Evolutionary conservation across 2,329 filamentous ascomycete genomes (phyloP), one percentile per base, ranked within the genome.

Genomic region (Colletotrichum tropicale): DNA sequence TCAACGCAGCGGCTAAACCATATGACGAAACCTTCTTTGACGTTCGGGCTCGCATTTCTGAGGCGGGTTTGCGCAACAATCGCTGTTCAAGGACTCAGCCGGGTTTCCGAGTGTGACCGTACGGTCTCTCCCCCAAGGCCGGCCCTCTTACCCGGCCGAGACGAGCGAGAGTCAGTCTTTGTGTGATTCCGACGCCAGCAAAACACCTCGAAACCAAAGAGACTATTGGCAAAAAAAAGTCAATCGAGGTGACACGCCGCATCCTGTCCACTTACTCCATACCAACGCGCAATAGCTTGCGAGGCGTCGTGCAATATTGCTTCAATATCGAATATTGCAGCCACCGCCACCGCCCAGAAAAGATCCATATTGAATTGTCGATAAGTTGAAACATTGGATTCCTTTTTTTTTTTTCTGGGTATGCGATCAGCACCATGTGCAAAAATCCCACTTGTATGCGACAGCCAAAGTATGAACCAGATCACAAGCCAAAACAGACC

Each of bases 401-500:
- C 38, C 18, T n/a, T 48, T 48, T 43, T 38, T 43, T 70, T 70
- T 55, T 56, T n/a, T n/a, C 16, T 13, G 48, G 36, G 55, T 72
- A 66, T 30, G 18, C 69, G 36, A 61, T 75, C 21, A 32, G 61
- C 55, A 36, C 13, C 21, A 56, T 16, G 28, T 36, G 56, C 48
- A 18, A n/a, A n/a, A 38, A 34, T 66, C 58, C 55, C 68, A 66
- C 55, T 66, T 55, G 21, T 55, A 66, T 71, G 61, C 72, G 61
- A 71, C 72, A 34, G 28, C 68, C 38, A 52, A 30, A 58, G 66
- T 71, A 32, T 34, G 68, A 55, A 66, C 30, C 72, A 67, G 26
- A 38, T 18, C 62, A 16, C n/a, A 72, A 38, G 68, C 55, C 72
- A 61, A 75, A 75, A 75, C 72, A 75, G 9, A 38, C 68, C 72